Conservation (phyloP, 352 stramenopile genomes). For the Pythium pyrilobum region DNA sequence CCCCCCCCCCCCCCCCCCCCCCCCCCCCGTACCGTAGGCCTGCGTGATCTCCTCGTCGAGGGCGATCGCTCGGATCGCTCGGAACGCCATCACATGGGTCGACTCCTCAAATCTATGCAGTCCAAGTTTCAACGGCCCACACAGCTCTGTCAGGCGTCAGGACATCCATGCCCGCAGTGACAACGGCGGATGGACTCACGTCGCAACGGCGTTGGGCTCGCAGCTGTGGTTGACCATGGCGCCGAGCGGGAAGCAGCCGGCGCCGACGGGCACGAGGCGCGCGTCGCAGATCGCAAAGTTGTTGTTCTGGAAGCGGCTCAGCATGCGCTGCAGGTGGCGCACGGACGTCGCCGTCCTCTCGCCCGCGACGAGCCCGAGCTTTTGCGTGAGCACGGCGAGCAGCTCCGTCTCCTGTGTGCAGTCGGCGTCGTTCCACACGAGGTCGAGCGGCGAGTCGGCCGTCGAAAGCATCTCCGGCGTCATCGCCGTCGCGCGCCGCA, state of each 20-base stretch:
- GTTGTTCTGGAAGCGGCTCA: slow-evolving; percentile 73
- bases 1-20: background rate
- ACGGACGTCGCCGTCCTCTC: background rate
- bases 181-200: slow-evolving; percentile 26
- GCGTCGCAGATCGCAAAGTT: slow-evolving; percentile 79
- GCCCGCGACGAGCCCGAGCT: slow-evolving; percentile 46
- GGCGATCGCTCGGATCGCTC: slow-evolving; percentile 43
- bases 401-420: slow-evolving; percentile 43
- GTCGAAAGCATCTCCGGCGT: too few species aligned
- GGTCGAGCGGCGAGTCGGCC: slow-evolving; percentile 22
- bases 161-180: background rate
- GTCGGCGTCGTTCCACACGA: slow-evolving; percentile 60
- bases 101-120: slow-evolving; percentile 33
- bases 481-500: slow-evolving; percentile 19
- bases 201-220: slow-evolving; percentile 56
- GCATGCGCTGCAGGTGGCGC: slow-evolving; percentile 38
- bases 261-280: slow-evolving; percentile 42
- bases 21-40: slow-evolving; percentile 42
- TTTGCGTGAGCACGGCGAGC: slow-evolving; percentile 38
- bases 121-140: background rate
- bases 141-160: background rate
- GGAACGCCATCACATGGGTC: slow-evolving; percentile 43
- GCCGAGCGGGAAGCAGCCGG: slow-evolving; percentile 54
- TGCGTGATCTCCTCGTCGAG: slow-evolving; percentile 54
- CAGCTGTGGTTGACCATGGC: slow-evolving; percentile 83